Evolutionary conservation across 2,329 filamentous ascomycete species (phyloP).

Genomic region (Fusarium acutatum): DNA sequence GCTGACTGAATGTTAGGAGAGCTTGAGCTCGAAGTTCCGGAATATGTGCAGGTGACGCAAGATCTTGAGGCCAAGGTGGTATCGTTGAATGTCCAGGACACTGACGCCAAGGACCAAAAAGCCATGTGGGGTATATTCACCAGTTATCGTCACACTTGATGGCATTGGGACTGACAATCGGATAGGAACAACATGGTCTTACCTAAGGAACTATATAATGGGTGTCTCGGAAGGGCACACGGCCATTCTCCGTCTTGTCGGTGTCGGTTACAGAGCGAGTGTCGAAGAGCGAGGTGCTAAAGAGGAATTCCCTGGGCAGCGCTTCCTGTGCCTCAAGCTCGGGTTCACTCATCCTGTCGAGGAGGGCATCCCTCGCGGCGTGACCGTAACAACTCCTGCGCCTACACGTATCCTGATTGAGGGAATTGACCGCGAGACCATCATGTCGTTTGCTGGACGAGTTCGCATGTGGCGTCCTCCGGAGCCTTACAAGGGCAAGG

Average conservation of each 20-base stretch:
- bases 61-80: slow-evolving; percentile 71
- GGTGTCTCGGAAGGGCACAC: slow-evolving; percentile 97
- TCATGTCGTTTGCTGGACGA: slow-evolving; percentile 90
- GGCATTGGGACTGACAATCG: slow-evolving; percentile 10
- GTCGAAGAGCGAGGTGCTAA: slow-evolving; percentile 80
- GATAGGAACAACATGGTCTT: slow-evolving; percentile 86
- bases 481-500: slow-evolving; percentile 99
- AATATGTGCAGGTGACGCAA: slow-evolving; percentile 77
- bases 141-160: neutral
- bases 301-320: slow-evolving; percentile 81
- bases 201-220: slow-evolving; percentile 88
- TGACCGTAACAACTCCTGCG: slow-evolving; percentile 87
- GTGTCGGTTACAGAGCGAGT: slow-evolving; percentile 92
- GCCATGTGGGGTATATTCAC: slow-evolving; percentile 88
- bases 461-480: slow-evolving; percentile 90
- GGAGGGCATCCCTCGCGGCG: slow-evolving; percentile 80
- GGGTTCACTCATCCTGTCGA: slow-evolving; percentile 97
- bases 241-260: slow-evolving; percentile 89
- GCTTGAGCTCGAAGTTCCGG: slow-evolving; percentile 79
- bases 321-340: slow-evolving; percentile 92
- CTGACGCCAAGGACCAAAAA: slow-evolving; percentile 75
- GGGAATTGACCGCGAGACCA: slow-evolving; percentile 83
- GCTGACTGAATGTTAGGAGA: slow-evolving; percentile 63
- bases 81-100: slow-evolving; percentile 74
- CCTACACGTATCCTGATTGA: slow-evolving; percentile 92